A percentile compares a stretch with the other conserved stretches of the same genome.
Conservation (phyloP, 2,329 filamentous ascomycete genomes). For the Hypoxylon sp. region DNA sequence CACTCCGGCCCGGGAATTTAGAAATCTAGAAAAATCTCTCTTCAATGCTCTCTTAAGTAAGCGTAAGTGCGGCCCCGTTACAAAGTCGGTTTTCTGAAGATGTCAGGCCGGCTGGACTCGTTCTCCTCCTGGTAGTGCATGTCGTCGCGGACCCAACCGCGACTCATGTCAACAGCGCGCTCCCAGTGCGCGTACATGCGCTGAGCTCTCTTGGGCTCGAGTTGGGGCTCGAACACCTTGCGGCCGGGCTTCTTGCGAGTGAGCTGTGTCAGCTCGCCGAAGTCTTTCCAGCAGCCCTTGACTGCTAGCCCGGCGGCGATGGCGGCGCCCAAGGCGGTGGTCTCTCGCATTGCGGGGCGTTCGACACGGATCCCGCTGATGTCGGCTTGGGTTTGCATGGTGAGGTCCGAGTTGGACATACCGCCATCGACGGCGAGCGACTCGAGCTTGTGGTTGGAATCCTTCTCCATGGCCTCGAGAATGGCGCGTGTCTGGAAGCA, state of each 20-base stretch:
- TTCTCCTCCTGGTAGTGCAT: slow-evolving; percentile 17
- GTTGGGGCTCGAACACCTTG: slow-evolving; percentile 77
- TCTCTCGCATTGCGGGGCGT: slow-evolving; percentile 89
- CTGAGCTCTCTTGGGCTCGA: slow-evolving; percentile 60
- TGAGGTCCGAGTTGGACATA: slow-evolving; percentile 88
- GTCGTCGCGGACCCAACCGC: slow-evolving; percentile 61
- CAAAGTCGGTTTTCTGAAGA: slow-evolving; percentile 39
- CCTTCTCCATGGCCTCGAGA: slow-evolving; percentile 89
- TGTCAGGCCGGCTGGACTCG: slow-evolving; percentile 29
- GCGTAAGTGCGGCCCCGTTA: not conserved
- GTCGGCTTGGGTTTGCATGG: slow-evolving; percentile 93
- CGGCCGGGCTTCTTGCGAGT: slow-evolving; percentile 73
- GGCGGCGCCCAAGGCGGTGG: slow-evolving; percentile 87
- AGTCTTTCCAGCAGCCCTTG: slow-evolving; percentile 80
- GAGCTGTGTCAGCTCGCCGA: slow-evolving; percentile 79
- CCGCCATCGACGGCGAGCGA: slow-evolving; percentile 88
- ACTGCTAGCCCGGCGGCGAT: slow-evolving; percentile 87
- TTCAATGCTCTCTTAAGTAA: slow-evolving; percentile 1
- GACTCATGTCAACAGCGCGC: slow-evolving; percentile 70
- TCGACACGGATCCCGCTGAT: slow-evolving; percentile 85
- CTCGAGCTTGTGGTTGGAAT: slow-evolving; percentile 80
- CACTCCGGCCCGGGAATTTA: slow-evolving; percentile 5
- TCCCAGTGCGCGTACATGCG: slow-evolving; percentile 67
- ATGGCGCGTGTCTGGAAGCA: slow-evolving; percentile 96
- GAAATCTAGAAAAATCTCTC: slow-evolving; percentile 12